A percentile compares a stretch with the other conserved stretches of the same genome.
These are phyloP conservation scores for Coemansia sp. DNA, from an alignment of 192 early-diverging fungal genomes.

Conservation along the genomic window DNA sequence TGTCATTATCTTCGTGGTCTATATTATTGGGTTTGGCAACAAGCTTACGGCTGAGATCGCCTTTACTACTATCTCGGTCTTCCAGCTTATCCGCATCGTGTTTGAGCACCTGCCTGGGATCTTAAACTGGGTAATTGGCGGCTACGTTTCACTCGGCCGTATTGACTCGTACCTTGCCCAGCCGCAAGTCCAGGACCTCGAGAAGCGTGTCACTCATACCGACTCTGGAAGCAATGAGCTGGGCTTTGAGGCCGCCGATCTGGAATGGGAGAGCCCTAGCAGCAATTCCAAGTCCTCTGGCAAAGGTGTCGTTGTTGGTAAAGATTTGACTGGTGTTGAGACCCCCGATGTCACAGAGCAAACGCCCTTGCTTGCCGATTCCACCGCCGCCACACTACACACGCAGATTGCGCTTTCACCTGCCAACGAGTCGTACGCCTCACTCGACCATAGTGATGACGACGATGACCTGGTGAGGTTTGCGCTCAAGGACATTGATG, in stretches of 20 bases:
- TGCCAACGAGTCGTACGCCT: background rate
- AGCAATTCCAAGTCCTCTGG: slow-evolving; percentile 12
- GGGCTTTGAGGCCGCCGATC: slow-evolving; percentile 41
- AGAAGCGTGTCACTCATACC: slow-evolving; percentile 29
- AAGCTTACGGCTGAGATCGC: slow-evolving; percentile 63
- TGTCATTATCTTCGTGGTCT: slow-evolving; percentile 60
- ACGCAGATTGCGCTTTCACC: background rate
- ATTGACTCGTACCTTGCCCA: slow-evolving; percentile 77
- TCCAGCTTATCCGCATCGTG: slow-evolving; percentile 65
- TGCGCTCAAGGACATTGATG: slow-evolving; percentile 61
- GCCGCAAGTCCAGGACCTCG: slow-evolving; percentile 62
- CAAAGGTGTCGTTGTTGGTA: background rate
- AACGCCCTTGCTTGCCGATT: slow-evolving; percentile 13
- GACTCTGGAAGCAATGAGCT: slow-evolving; percentile 2
- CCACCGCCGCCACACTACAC: background rate
- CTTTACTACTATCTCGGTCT: slow-evolving; percentile 74
- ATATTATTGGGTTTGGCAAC: slow-evolving; percentile 61
- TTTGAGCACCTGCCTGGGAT: slow-evolving; percentile 66
- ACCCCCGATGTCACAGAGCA: background rate
- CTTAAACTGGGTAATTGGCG: slow-evolving; percentile 62
- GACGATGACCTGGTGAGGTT: slow-evolving; percentile 36
- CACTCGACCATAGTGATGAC: background rate
- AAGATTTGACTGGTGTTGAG: background rate
- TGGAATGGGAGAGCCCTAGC: slow-evolving; percentile 31
- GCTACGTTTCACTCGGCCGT: slow-evolving; percentile 64